Evolutionary conservation across 2,329 filamentous ascomycete species (phyloP).

Genomic region (Helotiales sp.): DNA sequence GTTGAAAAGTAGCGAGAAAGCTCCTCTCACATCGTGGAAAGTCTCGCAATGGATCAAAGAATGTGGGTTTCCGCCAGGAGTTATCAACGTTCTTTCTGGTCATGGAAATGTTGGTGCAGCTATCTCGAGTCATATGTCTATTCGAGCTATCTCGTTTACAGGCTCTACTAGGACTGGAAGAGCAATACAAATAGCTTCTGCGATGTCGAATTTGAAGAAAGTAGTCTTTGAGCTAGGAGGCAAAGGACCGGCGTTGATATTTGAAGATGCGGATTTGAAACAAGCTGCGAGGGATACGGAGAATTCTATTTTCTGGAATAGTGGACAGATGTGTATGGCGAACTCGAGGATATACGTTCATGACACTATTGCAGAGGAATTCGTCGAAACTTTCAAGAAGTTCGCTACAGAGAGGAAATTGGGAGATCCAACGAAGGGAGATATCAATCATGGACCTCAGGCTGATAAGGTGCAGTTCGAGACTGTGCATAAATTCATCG

Average conservation of each 20-base stretch:
- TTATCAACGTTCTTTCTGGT: slow-evolving; percentile 41
- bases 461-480: slow-evolving; percentile 41
- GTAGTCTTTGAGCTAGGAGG: slow-evolving; percentile 45
- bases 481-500: slow-evolving; percentile 23
- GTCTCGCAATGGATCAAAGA: slow-evolving; percentile 35
- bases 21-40: slow-evolving; percentile 50
- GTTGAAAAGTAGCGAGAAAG: slow-evolving; percentile 36
- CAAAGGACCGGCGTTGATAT: slow-evolving; percentile 44
- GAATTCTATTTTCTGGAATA: slow-evolving; percentile 63
- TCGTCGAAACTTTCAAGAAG: slow-evolving; percentile 60
- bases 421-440: slow-evolving; percentile 59
- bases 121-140: slow-evolving; percentile 39
- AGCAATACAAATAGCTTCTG: slow-evolving; percentile 41
- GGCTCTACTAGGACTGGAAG: slow-evolving; percentile 40
- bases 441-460: slow-evolving; percentile 59
- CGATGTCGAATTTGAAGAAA: slow-evolving; percentile 43
- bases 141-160: slow-evolving; percentile 43
- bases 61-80: slow-evolving; percentile 37
- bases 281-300: slow-evolving; percentile 46
- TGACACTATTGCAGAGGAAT: slow-evolving; percentile 55
- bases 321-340: slow-evolving; percentile 75
- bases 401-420: slow-evolving; percentile 52
- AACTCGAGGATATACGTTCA: slow-evolving; percentile 72
- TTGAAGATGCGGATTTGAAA: slow-evolving; percentile 44
- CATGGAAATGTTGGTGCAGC: slow-evolving; percentile 40